Base-by-base conservation (phyloP, 441 rosid genomes). In the Capsella rubella region DNA sequence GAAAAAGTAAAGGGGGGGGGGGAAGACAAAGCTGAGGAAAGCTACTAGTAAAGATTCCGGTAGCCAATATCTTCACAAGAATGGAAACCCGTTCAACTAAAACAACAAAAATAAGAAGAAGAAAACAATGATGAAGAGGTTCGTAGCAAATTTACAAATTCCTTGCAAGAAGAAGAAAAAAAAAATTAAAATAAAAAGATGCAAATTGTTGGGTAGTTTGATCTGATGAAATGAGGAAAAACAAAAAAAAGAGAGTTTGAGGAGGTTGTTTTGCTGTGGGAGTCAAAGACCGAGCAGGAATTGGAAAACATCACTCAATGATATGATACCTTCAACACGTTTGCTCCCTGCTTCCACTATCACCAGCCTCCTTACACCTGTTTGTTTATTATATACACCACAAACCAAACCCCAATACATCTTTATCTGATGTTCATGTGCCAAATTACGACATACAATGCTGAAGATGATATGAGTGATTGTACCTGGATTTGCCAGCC, bases 291-390 rank as follows among this genome's bases (percentile, higher is more conserved):
- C 93, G 25, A 96, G 89, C 78, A 96, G 84, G 83, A 90, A 93
- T 69, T 72, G 86, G 79, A 96, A 90, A 53, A 96, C 87, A 69
- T 96, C 99, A 47, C 93, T 86, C 78, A 96, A 62, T 29, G 99
- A 86, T 58, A 96, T 82, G 54, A 93, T 86, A 69, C 98, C 99
- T 90, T 96, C 91, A 4, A 96, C 98, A 18, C 97, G 95, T 82
- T 89, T 96, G 89, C 97, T 96, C 64, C 99, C 97, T 43, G 97
- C 95, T 82, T 96, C 98, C 80, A 96, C 97, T 57, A 91, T 84
- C 71, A 93, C 83, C 43, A 96, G 82, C 71, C 98, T 86, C 83
- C 98, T 86, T 34, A 90, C 92, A 72, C 97, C 99, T 96, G 81
- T 16, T 72, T 60, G 21, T 10, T 74, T 71, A 53, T 45, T 16